Evolutionary conservation across 768 basidiomycete genomes (phyloP), one percentile per base, ranked within the genome.

Genomic region (Mycena haematopus): DNA sequence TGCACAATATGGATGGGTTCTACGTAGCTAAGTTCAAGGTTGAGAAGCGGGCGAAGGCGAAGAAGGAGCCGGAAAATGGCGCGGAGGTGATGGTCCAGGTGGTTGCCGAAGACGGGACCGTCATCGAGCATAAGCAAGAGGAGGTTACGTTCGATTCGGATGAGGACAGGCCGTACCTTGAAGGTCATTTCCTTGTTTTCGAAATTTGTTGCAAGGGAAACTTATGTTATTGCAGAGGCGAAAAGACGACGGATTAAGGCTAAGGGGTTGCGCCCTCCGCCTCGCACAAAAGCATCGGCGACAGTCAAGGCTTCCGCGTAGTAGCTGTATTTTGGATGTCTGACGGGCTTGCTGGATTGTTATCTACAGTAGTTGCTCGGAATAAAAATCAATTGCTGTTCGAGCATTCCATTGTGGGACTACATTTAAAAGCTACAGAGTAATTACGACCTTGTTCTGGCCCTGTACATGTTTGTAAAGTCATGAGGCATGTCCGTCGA

Each of bases 1-100:
- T 97, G 69, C 96, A 98, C 78, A 99, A 99, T 77, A 97, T 99
- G 96, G 97, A 99, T 74, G 97, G 97, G 6, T 99, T 99, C 84
- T 99, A 85, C 75, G 96, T 99, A 58, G 96, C 96, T 62, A 99
- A 99, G 76, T 93, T 99, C 84, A 96, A 92, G 76, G 89, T 99
- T n/a, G 90, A 87, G 73, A 92, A 87, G 76, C 83, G 89, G 62
- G 72, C 78, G 51, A 95, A 91, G 78, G 70, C 60, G 36, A 71
- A 70, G 57, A 72, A 69, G 24, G 58, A 8, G 6, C 21, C 65
- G 35, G 62, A 69, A 40, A 74, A 74, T 50, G 66, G 66, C 9
- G 74, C 71, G 35, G 78, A 75, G 31, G 74, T 69, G 40, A 70
- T 70, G 38, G 67, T 68, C 24, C 67, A 70, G 29, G 76, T 76